phyloP scores from a whole-genome alignment of 1,284 basidiomycete genomes.

The Ceratobasidium sp. region DNA sequence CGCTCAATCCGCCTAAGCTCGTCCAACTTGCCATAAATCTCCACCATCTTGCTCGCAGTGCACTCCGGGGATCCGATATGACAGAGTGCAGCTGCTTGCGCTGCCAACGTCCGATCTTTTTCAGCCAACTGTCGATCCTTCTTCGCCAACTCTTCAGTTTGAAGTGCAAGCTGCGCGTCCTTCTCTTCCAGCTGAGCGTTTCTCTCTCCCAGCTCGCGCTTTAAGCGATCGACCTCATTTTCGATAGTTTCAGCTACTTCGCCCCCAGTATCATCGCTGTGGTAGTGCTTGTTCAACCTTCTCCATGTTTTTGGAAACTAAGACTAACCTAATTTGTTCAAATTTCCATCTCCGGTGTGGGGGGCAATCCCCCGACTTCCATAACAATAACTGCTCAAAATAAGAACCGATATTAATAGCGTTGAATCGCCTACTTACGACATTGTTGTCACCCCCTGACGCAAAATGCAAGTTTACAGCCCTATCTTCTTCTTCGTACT shows the following conservation, averaged over 20 bases:
- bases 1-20: neutral
- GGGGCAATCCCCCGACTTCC: neutral
- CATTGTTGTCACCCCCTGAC: neutral
- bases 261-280: constrained; percentile 25
- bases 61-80: neutral
- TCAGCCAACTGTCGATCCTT: neutral
- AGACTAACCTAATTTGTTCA: constrained; percentile 11
- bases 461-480: constrained; percentile 4
- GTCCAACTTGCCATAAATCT: neutral
- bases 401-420: neutral
- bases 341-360: constrained; percentile 8
- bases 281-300: neutral
- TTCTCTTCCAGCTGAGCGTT: neutral
- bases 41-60: too few relatives aligned
- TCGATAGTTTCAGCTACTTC: constrained; percentile 16
- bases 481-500: neutral
- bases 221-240: neutral
- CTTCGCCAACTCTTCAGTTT: constrained; percentile 10
- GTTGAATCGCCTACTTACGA: neutral
- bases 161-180: constrained; percentile 2
- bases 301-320: neutral
- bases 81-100: neutral
- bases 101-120: constrained; percentile 4
- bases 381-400: neutral
- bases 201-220: neutral